phyloP scores from a whole-genome alignment of 192 early-diverging fungal genomes.

The Linnemannia zychae region DNA sequence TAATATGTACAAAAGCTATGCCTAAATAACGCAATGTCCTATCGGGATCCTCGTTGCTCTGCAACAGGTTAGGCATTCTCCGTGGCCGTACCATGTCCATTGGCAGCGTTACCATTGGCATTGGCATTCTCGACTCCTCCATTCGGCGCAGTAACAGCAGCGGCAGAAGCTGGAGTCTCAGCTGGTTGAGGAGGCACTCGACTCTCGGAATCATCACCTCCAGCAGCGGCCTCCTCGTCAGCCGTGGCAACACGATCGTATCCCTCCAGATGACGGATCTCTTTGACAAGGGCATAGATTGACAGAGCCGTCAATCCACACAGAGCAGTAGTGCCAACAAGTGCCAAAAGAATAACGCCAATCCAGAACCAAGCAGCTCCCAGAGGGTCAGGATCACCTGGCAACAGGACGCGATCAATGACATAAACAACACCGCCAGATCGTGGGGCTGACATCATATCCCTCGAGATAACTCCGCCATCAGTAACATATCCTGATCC shows the following conservation, averaged over 20 bases:
- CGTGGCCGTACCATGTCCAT: background rate
- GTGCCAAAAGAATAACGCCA: background rate
- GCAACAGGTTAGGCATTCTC: background rate
- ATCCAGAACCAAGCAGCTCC: conserved; percentile 45
- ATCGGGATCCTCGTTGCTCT: background rate
- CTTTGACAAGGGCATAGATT: conserved; percentile 23
- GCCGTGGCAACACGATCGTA: conserved; percentile 25
- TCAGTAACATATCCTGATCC: background rate
- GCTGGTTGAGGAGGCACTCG: background rate
- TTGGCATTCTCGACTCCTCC: background rate
- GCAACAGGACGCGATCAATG: conserved; percentile 64
- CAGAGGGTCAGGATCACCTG: conserved; percentile 36
- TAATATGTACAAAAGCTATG: background rate
- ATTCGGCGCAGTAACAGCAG: background rate
- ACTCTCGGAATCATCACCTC: background rate
- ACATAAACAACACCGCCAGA: conserved; percentile 61
- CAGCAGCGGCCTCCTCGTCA: conserved; percentile 31
- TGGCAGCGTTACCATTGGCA: background rate
- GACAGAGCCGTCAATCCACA: conserved; percentile 24
- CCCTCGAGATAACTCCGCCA: background rate
- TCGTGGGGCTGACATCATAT: background rate
- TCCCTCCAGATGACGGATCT: conserved; percentile 40
- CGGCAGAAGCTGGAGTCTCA: background rate
- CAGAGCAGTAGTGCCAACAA: conserved; percentile 23
- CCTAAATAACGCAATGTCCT: background rate